phyloP scores from a whole-genome alignment of 169 alveolate genomes.

The Eimeria maxima region DNA sequence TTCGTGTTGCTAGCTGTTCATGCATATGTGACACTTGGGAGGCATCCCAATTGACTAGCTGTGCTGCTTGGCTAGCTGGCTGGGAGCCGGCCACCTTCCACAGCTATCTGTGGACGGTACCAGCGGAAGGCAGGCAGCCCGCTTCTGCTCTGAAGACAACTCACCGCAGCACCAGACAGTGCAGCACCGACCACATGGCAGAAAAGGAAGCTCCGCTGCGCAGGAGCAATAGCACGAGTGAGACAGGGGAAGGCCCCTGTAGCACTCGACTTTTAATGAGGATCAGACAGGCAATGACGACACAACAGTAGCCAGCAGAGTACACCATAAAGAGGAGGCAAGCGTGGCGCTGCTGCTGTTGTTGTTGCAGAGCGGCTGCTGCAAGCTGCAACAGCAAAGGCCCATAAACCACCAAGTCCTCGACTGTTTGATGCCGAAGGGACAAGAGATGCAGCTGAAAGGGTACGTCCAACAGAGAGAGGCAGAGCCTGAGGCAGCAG shows the following conservation, averaged over 20 bases:
- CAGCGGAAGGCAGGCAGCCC: background rate
- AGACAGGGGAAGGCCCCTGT: constrained; percentile 41
- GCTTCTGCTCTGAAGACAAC: background rate
- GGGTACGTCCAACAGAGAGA: constrained; percentile 60
- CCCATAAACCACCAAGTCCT: constrained; percentile 65
- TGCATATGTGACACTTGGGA: background rate
- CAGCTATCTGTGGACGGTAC: background rate
- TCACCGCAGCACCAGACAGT: constrained; percentile 39
- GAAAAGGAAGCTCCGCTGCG: constrained; percentile 61
- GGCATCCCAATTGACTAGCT: background rate
- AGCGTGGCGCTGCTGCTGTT: constrained; percentile 62
- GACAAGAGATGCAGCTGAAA: constrained; percentile 47
- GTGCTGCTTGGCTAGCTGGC: background rate
- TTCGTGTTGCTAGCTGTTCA: background rate
- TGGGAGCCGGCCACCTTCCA: background rate
- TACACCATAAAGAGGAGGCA: background rate
- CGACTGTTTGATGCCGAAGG: constrained; percentile 45
- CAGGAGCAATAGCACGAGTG: constrained; percentile 42
- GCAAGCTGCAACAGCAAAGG: constrained; percentile 67
- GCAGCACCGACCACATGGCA: constrained; percentile 24
- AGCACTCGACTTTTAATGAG: background rate
- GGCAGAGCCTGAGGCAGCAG: constrained; percentile 46
- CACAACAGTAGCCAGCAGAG: background rate
- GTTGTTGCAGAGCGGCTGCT: constrained; percentile 65
- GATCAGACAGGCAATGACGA: background rate